These are phyloP conservation scores for Dioscorea zingiberensis DNA, from an alignment of 106 monocot species.

Conservation along the genomic window DNA sequence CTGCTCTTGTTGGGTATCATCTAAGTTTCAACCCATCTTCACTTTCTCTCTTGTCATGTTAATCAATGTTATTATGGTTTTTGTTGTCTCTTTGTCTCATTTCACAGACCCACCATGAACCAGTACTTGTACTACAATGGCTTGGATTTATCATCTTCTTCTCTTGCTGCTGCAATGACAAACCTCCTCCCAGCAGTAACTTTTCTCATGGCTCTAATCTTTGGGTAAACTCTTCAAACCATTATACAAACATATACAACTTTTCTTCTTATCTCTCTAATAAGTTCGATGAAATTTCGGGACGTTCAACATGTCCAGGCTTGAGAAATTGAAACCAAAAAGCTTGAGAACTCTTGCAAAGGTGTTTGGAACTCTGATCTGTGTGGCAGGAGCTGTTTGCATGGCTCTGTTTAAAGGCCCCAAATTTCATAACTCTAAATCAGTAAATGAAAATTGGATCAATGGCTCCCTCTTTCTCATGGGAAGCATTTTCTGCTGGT, in stretches of 20 bases:
- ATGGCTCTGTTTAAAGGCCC: constrained; percentile 13
- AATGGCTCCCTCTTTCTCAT: constrained; percentile 35
- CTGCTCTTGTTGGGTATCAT: constrained; percentile 1
- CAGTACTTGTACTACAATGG: constrained; percentile 10
- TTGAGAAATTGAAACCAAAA: constrained; percentile 2
- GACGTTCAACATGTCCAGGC: neutral
- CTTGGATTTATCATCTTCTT: neutral
- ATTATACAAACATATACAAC: neutral
- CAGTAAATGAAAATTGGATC: constrained; percentile 22
- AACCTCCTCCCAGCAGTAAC: constrained; percentile 5
- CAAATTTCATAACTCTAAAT: constrained; percentile 4
- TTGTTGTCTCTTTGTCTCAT: neutral
- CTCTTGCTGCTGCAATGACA: neutral
- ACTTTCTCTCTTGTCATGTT: neutral
- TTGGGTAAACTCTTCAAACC: constrained; percentile 5
- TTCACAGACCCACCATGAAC: constrained; percentile 2
- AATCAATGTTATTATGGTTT: too few relatives aligned
- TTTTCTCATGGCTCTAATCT: constrained; percentile 1
- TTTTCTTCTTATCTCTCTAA: neutral
- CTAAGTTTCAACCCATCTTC: neutral
- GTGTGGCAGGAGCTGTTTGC: constrained; percentile 7
- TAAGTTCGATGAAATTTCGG: neutral
- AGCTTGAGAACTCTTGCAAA: constrained; percentile 12
- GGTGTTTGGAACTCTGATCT: constrained; percentile 12
- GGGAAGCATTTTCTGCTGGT: constrained; percentile 33